Percentiles rank a stretch among this genome's conserved stretches.
These are phyloP conservation scores for Cutaneotrichosporon sp. DNA, from an alignment of 1,284 basidiomycete species.

Conservation along the genomic window DNA sequence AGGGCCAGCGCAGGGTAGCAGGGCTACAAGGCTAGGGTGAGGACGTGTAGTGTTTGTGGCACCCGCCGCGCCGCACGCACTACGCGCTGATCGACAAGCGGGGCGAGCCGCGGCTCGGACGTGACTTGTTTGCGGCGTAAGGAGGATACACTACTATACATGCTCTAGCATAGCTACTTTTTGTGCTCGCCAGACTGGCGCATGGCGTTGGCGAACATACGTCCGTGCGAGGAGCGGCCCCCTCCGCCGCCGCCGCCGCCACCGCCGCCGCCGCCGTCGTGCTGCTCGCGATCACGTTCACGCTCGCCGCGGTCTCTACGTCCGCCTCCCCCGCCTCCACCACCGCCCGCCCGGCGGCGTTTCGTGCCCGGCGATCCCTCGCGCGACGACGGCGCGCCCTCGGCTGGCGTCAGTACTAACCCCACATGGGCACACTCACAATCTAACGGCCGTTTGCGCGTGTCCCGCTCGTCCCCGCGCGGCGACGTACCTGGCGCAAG, in stretches of 20 bases:
- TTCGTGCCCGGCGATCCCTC: constrained; percentile 7
- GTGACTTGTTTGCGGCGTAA: too few relatives aligned
- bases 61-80: too few relatives aligned
- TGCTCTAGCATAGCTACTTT: neutral
- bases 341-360: neutral
- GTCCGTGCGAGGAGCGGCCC: too few relatives aligned
- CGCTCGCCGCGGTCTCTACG: neutral
- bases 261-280: neutral
- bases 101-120: too few relatives aligned
- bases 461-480: neutral
- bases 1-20: too few relatives aligned
- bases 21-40: too few relatives aligned
- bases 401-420: neutral
- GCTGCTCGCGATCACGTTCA: neutral
- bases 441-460: constrained; percentile 5
- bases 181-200: neutral
- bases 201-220: neutral
- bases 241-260: neutral
- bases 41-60: too few relatives aligned
- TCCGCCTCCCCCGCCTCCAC: neutral
- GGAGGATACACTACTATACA: too few relatives aligned
- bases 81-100: too few relatives aligned
- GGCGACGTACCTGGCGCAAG: neutral
- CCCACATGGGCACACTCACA: neutral
- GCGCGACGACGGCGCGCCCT: constrained; percentile 6